Evolutionary conservation across 768 basidiomycete genomes (phyloP).

Genomic region (Mycena pura): DNA sequence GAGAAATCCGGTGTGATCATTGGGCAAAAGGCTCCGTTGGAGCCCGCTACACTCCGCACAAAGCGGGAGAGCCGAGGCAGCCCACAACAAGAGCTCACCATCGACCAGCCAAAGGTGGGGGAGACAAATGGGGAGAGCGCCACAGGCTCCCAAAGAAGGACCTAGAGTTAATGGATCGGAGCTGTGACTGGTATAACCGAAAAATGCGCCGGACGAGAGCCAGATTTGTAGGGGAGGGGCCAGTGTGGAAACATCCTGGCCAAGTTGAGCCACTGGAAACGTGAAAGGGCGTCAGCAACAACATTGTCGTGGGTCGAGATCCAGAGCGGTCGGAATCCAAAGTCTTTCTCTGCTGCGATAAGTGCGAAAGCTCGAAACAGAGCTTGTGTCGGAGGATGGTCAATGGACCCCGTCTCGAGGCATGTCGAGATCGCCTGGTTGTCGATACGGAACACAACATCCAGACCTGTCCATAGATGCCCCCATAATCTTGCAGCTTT

Average conservation of each 20-base stretch:
- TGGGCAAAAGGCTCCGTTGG: background rate
- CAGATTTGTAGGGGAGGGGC: background rate
- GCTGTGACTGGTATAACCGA: background rate
- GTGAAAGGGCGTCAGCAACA: background rate
- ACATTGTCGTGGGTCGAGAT: background rate
- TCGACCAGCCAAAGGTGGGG: background rate
- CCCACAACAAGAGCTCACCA: conserved; percentile 3
- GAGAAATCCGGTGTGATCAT: too few relatives aligned
- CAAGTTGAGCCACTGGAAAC: background rate
- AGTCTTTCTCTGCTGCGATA: background rate
- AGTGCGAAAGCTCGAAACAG: background rate
- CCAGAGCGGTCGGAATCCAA: background rate
- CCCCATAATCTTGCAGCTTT: conserved; percentile 18
- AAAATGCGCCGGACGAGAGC: background rate
- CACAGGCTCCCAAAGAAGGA: background rate
- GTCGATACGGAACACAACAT: conserved; percentile 3
- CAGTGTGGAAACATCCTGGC: background rate
- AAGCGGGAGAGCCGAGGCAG: conserved; percentile 4
- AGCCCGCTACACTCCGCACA: conserved; percentile 2
- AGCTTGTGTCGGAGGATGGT: conserved; percentile 8
- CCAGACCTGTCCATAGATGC: background rate
- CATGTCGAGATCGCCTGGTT: conserved; percentile 3
- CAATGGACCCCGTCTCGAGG: background rate
- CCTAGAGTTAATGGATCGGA: background rate
- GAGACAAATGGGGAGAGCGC: conserved; percentile 1